Evolutionary conservation across 805 yeast genomes (phyloP).

Genomic region (Yarrowia osloensis): DNA sequence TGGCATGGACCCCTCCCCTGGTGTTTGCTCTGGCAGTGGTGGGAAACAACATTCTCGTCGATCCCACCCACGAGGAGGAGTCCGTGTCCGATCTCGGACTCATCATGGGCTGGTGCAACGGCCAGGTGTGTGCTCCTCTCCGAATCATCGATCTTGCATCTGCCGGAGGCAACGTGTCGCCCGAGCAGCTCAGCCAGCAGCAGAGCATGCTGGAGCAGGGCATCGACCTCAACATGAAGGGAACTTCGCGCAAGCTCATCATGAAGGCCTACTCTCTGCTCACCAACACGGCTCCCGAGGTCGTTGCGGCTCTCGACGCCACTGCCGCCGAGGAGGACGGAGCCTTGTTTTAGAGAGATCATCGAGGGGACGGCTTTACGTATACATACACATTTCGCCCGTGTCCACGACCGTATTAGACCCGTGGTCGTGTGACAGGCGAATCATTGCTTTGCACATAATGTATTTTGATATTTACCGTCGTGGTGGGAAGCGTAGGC

Average conservation of each 20-base stretch:
- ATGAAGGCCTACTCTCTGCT: constrained; percentile 60
- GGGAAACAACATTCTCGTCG: constrained; percentile 70
- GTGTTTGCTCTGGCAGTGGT: constrained; percentile 74
- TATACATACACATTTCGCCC: not conserved
- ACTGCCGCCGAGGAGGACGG: constrained; percentile 30
- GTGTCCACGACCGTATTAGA: not conserved
- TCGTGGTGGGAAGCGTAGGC: too few relatives aligned
- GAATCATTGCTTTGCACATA: not conserved
- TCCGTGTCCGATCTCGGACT: constrained; percentile 85
- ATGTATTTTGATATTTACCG: not conserved
- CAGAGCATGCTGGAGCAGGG: constrained; percentile 33
- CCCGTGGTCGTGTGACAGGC: not conserved
- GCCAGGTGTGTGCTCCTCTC: constrained; percentile 71
- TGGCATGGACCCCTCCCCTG: constrained; percentile 65
- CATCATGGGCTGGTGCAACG: constrained; percentile 68
- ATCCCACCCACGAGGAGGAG: constrained; percentile 88
- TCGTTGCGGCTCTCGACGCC: constrained; percentile 54
- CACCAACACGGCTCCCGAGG: constrained; percentile 59
- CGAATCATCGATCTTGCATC: constrained; percentile 64
- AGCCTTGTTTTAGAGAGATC: not conserved
- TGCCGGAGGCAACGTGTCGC: constrained; percentile 50
- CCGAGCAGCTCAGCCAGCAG: constrained; percentile 39
- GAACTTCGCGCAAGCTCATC: constrained; percentile 40
- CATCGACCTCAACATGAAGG: constrained; percentile 33
- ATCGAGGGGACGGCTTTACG: too few relatives aligned